A percentile compares a stretch with the other conserved stretches of the same genome.
Conservation (phyloP, 139 green algal species). For the Mychonastes homosphaera region DNA sequence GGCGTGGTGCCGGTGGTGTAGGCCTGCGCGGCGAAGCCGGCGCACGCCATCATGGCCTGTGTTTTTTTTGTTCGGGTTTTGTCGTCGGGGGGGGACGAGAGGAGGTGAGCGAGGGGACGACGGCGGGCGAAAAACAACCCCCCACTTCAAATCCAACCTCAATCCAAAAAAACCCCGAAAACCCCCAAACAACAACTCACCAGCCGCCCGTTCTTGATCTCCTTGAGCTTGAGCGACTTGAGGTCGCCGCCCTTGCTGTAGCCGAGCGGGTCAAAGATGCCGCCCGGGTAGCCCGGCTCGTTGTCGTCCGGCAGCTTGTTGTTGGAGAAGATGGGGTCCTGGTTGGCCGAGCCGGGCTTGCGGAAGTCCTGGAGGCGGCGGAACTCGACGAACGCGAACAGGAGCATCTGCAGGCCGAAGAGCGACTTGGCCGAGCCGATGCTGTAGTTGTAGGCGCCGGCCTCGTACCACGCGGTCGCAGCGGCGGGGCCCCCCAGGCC, state of each 20-base stretch:
- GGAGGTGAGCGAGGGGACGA: background rate
- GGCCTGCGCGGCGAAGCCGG: conserved; percentile 27
- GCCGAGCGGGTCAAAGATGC: conserved; percentile 65
- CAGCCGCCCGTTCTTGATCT: conserved; percentile 80
- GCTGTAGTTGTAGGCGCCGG: conserved; percentile 46
- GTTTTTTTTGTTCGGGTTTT: too few species aligned
- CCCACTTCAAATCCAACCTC: too few species aligned
- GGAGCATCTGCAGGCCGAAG: conserved; percentile 54
- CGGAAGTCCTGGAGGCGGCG: conserved; percentile 60
- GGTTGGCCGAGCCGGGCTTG: conserved; percentile 59
- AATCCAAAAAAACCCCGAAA: background rate
- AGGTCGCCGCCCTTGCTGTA: conserved; percentile 51
- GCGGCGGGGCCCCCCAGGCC: conserved; percentile 25
- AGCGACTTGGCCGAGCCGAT: conserved; percentile 38
- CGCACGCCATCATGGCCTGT: conserved; percentile 27
- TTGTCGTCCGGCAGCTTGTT: conserved; percentile 27
- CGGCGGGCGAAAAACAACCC: too few species aligned
- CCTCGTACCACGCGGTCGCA: conserved; percentile 24
- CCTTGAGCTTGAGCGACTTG: conserved; percentile 58
- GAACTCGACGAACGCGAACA: conserved; percentile 61
- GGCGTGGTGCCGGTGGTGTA: conserved; percentile 43
- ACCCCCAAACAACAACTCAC: conserved; percentile 20
- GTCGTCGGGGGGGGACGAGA: too few species aligned
- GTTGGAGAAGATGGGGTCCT: conserved; percentile 41
- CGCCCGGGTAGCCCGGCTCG: conserved; percentile 52